Evolutionary conservation across 2,329 filamentous ascomycete genomes (phyloP).

Genomic region (Botrytis elliptica): DNA sequence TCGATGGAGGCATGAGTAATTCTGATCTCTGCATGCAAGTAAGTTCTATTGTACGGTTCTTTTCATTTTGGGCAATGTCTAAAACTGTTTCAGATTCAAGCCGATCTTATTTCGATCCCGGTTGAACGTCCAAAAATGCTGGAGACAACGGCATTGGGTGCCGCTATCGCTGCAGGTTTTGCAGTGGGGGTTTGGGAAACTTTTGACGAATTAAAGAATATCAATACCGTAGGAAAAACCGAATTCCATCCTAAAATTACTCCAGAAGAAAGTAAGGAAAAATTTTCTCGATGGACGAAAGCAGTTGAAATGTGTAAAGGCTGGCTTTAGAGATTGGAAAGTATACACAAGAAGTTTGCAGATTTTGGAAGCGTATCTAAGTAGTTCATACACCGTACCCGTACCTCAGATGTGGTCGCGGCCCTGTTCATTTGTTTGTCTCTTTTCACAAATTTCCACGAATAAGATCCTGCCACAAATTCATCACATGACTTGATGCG

Average conservation of each 20-base stretch:
- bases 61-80: background rate
- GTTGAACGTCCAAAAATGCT: constrained; percentile 78
- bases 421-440: background rate
- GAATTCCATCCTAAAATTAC: constrained; percentile 66
- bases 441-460: background rate
- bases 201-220: constrained; percentile 68
- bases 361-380: background rate
- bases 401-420: background rate
- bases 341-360: background rate
- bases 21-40: constrained; percentile 71
- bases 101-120: constrained; percentile 76
- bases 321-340: constrained; percentile 24
- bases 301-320: constrained; percentile 53
- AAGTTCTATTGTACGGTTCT: constrained; percentile 30
- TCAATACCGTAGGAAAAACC: constrained; percentile 68
- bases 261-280: constrained; percentile 42
- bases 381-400: constrained; percentile 1
- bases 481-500: background rate
- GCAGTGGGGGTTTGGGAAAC: constrained; percentile 72
- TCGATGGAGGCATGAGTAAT: constrained; percentile 72
- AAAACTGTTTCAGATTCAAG: constrained; percentile 58
- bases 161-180: constrained; percentile 79
- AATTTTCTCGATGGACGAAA: constrained; percentile 55
- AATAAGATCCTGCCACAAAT: constrained; percentile 3
- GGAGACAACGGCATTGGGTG: constrained; percentile 78